A percentile compares a stretch with the other conserved stretches of the same genome.
Conservation (phyloP, 768 basidiomycete species). For the Tulasnella sp. region DNA sequence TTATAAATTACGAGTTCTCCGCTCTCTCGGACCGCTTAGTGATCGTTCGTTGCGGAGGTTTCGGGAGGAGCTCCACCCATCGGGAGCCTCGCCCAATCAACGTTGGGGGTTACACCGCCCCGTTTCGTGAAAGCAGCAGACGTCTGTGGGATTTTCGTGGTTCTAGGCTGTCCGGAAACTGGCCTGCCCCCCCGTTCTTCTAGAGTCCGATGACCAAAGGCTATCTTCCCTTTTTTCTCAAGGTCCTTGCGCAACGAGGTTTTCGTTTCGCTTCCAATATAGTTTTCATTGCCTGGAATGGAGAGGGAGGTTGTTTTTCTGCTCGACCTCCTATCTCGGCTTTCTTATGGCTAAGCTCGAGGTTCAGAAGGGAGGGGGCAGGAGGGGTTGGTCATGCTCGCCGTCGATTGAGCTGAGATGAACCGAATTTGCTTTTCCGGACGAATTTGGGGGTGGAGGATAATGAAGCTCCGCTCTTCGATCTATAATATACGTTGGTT, state of each 20-base stretch:
- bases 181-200: not conserved
- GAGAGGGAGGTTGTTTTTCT: not conserved
- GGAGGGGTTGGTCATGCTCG: not conserved
- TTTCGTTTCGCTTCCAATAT: not conserved
- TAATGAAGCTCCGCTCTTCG: not conserved
- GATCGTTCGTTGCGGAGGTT: not conserved
- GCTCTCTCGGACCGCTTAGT: conserved; percentile 5
- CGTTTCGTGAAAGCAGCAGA: not conserved
- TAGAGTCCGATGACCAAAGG: conserved; percentile 1
- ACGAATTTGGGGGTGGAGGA: not conserved
- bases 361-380: not conserved
- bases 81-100: conserved; percentile 8
- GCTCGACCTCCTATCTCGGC: not conserved
- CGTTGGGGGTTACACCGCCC: conserved; percentile 7
- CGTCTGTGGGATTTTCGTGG: conserved; percentile 2
- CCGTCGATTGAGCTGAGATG: conserved; percentile 4
- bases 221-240: conserved; percentile 7
- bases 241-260: conserved; percentile 1
- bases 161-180: conserved; percentile 3
- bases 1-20: not conserved
- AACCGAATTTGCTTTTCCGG: not conserved
- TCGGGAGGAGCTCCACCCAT: not conserved
- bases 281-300: not conserved
- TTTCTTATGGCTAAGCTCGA: not conserved
- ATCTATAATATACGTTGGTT: not conserved